phyloP scores from a whole-genome alignment of 2,329 filamentous ascomycete genomes.

The Tolypocladium tropicale region DNA sequence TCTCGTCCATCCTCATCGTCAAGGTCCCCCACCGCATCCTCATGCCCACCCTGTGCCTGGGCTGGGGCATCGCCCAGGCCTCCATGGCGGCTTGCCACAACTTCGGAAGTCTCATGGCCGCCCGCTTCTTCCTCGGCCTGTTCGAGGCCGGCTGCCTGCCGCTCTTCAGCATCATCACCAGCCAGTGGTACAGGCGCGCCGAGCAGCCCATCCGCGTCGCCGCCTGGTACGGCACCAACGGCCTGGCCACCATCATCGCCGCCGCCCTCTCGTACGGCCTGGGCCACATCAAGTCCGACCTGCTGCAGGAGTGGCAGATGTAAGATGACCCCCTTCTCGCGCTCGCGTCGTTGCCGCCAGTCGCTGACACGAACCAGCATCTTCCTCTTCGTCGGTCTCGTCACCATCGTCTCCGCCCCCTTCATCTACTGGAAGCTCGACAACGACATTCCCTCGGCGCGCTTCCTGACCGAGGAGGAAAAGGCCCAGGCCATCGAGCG shows the following conservation, averaged over 20 bases:
- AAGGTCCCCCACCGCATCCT: slow-evolving; percentile 49
- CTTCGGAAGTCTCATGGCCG: slow-evolving; percentile 36
- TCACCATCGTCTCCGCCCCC: slow-evolving; percentile 48
- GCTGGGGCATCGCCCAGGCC: slow-evolving; percentile 32
- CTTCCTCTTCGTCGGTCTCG: slow-evolving; percentile 50
- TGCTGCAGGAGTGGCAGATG: slow-evolving; percentile 14
- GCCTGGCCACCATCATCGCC: slow-evolving; percentile 45
- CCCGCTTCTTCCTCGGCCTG: slow-evolving; percentile 37
- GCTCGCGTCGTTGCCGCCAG: neutral
- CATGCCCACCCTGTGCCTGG: slow-evolving; percentile 38
- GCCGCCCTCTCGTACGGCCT: slow-evolving; percentile 46
- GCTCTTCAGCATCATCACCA: slow-evolving; percentile 34
- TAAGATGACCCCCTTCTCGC: neutral
- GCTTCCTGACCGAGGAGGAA: slow-evolving; percentile 54
- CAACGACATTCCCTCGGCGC: slow-evolving; percentile 44
- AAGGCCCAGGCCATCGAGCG: slow-evolving; percentile 59
- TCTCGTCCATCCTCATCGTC: slow-evolving; percentile 49
- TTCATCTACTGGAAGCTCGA: slow-evolving; percentile 51
- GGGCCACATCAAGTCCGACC: slow-evolving; percentile 34
- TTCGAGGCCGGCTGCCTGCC: slow-evolving; percentile 43
- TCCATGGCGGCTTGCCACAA: slow-evolving; percentile 35
- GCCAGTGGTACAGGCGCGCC: slow-evolving; percentile 34
- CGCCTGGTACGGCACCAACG: slow-evolving; percentile 57
- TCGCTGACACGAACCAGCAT: slow-evolving; percentile 13
- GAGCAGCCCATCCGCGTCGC: slow-evolving; percentile 55